Conservation (phyloP, 345 rosid genomes). For the Salix suchowensis region DNA sequence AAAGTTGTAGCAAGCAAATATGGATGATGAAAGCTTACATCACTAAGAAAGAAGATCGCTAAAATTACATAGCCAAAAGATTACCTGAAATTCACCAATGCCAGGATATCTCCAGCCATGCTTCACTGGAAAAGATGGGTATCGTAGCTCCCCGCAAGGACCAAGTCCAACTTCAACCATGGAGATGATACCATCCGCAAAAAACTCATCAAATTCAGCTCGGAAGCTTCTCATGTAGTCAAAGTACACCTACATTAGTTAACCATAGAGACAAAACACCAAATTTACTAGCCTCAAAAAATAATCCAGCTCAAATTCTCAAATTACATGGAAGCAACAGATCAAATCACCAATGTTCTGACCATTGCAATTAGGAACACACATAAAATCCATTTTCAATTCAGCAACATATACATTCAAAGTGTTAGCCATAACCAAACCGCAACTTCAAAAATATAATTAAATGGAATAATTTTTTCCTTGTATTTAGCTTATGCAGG, state of each 20-base stretch:
- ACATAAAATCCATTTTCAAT: background rate
- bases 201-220: conserved; percentile 68
- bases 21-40: background rate
- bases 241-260: conserved; percentile 72
- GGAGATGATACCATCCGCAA: conserved; percentile 62
- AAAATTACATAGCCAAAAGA: conserved; percentile 3
- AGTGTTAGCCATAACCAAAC: conserved; percentile 1
- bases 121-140: conserved; percentile 92
- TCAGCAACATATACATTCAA: background rate
- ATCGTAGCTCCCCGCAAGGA: conserved; percentile 91
- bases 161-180: conserved; percentile 93
- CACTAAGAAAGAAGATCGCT: conserved; percentile 3
- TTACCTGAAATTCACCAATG: conserved; percentile 95
- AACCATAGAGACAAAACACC: conserved; percentile 1
- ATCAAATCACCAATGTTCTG: background rate
- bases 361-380: background rate
- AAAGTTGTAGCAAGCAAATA: background rate
- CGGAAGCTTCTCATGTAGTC: conserved; percentile 98
- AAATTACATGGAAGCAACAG: conserved; percentile 1
- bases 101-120: conserved; percentile 99
- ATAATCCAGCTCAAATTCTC: background rate
- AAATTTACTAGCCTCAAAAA: background rate
- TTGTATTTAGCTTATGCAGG: background rate
- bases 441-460: background rate
- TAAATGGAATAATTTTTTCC: background rate